Percentiles rank a stretch among this genome's conserved stretches.
Evolutionary conservation across 1,139 yeast genomes (phyloP).

Genomic region (Pneumocystis murina): DNA sequence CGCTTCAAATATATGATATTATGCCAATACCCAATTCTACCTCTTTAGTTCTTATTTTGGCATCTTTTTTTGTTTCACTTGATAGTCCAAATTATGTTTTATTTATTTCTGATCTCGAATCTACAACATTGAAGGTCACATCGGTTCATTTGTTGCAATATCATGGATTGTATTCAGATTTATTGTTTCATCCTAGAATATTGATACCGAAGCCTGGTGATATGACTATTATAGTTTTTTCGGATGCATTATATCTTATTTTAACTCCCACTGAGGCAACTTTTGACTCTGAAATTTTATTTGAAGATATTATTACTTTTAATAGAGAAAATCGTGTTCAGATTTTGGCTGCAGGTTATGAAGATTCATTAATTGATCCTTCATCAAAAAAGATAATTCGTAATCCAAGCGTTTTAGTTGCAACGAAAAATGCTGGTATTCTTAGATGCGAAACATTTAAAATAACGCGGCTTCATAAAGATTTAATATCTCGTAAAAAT

Average conservation of each 20-base stretch:
- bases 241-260: conserved; percentile 34
- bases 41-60: conserved; percentile 33
- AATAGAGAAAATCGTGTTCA: conserved; percentile 32
- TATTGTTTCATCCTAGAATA: conserved; percentile 33
- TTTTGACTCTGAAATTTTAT: conserved; percentile 19
- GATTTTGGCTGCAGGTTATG: conserved; percentile 41
- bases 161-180: conserved; percentile 22
- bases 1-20: conserved; percentile 40
- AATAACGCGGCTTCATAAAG: conserved; percentile 16
- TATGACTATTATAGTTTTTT: conserved; percentile 50
- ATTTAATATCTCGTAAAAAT: conserved; percentile 11
- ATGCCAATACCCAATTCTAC: conserved; percentile 17
- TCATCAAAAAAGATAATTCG: conserved; percentile 17
- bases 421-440: conserved; percentile 50
- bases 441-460: conserved; percentile 41
- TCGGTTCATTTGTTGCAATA: conserved; percentile 47
- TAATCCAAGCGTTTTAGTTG: conserved; percentile 35
- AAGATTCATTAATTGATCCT: conserved; percentile 22
- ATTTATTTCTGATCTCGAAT: conserved; percentile 41
- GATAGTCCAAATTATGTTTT: conserved; percentile 33
- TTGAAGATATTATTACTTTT: conserved; percentile 65
- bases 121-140: conserved; percentile 39
- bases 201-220: conserved; percentile 45
- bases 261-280: background rate
- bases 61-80: conserved; percentile 23